Evolutionary conservation across 2,329 filamentous ascomycete genomes (phyloP).

Genomic region (Diaporthe citrichinensis): DNA sequence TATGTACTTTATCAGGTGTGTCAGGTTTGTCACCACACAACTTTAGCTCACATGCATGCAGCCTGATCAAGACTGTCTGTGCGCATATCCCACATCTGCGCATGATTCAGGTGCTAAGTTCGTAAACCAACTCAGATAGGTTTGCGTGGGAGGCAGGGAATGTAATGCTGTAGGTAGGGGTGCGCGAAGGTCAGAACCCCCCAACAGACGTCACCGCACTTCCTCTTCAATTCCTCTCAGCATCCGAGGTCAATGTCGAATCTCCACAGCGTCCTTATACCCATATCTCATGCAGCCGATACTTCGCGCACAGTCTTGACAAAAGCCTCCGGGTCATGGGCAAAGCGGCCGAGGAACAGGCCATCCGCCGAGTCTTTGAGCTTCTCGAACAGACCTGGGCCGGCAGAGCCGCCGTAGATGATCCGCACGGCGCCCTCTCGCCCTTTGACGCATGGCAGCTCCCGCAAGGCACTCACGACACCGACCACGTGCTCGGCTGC

Average conservation of each 20-base stretch:
- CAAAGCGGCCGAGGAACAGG: constrained; percentile 85
- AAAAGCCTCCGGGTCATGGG: constrained; percentile 81
- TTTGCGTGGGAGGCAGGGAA: no score
- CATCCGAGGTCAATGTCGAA: background rate
- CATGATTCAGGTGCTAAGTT: background rate
- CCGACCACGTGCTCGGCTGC: constrained; percentile 78
- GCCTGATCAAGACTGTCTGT: background rate
- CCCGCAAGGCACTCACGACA: constrained; percentile 76
- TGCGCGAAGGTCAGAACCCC: background rate
- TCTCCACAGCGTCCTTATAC: background rate
- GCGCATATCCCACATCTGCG: background rate
- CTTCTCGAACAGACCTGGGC: constrained; percentile 80
- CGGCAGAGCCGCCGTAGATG: constrained; percentile 87
- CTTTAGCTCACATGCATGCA: background rate
- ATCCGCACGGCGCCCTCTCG: constrained; percentile 75
- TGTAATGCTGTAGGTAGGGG: background rate
- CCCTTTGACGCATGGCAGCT: constrained; percentile 62
- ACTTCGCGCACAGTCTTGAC: constrained; percentile 81
- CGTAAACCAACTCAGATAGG: background rate
- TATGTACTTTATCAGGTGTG: no score
- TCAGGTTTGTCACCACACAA: background rate
- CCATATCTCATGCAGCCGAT: constrained; percentile 56
- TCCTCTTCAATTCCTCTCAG: background rate
- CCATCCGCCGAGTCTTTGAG: constrained; percentile 82
- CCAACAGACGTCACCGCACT: background rate